Evolutionary conservation across 305 asterid genomes (phyloP), one percentile per base, ranked within the genome.

Genomic region (Salvia sclarea): DNA sequence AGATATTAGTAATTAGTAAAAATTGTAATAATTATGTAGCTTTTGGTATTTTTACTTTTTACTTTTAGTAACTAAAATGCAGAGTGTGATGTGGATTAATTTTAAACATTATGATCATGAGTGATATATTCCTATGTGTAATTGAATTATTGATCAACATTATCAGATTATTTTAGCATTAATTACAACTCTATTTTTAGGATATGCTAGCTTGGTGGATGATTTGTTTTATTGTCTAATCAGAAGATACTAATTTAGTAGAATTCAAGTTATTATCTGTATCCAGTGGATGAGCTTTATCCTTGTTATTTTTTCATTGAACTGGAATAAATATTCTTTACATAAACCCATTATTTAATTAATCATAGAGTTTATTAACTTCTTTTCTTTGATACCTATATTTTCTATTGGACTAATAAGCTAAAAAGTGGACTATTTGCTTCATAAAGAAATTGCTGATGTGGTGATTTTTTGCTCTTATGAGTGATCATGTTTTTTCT

Each of bases 401-500:
- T 58, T 54, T 57, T 48, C 37, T 47, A 16, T 44, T 58, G 21
- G 49, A 31, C 49, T 66, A 52, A 10, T 62, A 30, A 59, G 20
- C 53, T 14, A 60, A 53, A 52, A 41, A 8, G 14, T 54, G 10
- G 21, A 30, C n/a, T 48, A 4, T 49, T 48, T 16, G 21, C 64
- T 62, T 62, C 47, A 57, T 35, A 45, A 18, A 17, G 22, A 12
- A 37, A 69, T 47, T 59, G 53, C 22, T 50, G 6, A 33, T 52
- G 5, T 7, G 59, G 61, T 13, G 25, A 8, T 63, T 2, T 31
- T 52, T 55, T 22, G 38, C 13, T 8, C 24, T 52, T 40, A 38
- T 8, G 28, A 62, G 47, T 25, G 37, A 43, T 37, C 20, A 65
- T 8, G 4, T 17, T 49, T 45, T 59, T 38, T 4, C 41, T 60